Percentiles rank a stretch among this genome's conserved stretches.
These are phyloP conservation scores for Tetrastigma voinierianum DNA, from an alignment of 164 flowering plant species.

Conservation along the genomic window DNA sequence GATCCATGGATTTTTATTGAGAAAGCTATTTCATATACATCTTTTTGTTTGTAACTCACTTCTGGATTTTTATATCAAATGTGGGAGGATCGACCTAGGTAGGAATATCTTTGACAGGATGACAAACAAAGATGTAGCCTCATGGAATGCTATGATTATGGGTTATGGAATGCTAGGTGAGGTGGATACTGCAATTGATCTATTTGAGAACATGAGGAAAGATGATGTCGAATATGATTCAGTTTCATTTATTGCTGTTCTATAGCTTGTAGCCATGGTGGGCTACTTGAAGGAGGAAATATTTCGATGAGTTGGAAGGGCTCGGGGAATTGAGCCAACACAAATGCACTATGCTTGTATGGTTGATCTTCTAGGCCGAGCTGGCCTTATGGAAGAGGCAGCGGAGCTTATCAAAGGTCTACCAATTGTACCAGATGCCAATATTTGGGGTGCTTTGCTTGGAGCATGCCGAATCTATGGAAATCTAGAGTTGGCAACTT, in stretches of 20 bases:
- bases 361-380: slow-evolving; percentile 37
- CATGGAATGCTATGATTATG: slow-evolving; percentile 33
- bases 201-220: slow-evolving; percentile 26
- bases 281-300: slow-evolving; percentile 27
- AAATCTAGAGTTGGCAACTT: slow-evolving; percentile 23
- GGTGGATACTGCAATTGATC: slow-evolving; percentile 16
- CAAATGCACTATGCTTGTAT: slow-evolving; percentile 30
- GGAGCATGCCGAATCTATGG: slow-evolving; percentile 33
- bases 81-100: slow-evolving; percentile 28
- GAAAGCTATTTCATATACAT: slow-evolving; percentile 18
- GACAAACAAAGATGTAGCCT: slow-evolving; percentile 21
- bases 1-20: slow-evolving; percentile 21
- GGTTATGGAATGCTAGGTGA: slow-evolving; percentile 36
- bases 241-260: slow-evolving; percentile 25
- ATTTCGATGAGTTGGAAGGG: slow-evolving; percentile 22
- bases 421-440: slow-evolving; percentile 20
- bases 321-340: slow-evolving; percentile 14
- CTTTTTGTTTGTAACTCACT: slow-evolving; percentile 31
- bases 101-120: slow-evolving; percentile 22
- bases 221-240: slow-evolving; percentile 20
- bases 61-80: slow-evolving; percentile 28
- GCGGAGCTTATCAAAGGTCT: slow-evolving; percentile 17
- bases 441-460: slow-evolving; percentile 32
- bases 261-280: slow-evolving; percentile 33
- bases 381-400: slow-evolving; percentile 31